Conservation (phyloP, 257 asterid species). For the Nicotiana sylvestris region DNA sequence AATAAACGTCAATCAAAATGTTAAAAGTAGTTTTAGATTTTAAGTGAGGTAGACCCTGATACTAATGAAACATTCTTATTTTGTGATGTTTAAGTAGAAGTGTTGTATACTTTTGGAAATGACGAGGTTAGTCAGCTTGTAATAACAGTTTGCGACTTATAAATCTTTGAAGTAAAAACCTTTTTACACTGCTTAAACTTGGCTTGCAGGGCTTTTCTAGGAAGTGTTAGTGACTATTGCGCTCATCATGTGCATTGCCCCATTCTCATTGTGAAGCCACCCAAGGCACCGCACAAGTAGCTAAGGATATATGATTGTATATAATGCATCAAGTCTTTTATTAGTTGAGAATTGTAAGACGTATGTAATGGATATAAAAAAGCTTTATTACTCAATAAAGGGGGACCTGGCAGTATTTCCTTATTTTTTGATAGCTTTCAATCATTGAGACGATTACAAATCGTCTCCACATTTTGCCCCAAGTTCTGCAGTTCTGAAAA, state of each 20-base stretch:
- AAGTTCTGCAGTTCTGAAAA: too few species aligned
- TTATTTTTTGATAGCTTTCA: too few species aligned
- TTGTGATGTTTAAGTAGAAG: neutral
- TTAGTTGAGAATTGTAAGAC: too few species aligned
- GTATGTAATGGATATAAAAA: too few species aligned
- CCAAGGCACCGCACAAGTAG: slow-evolving; percentile 10
- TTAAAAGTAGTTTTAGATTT: neutral
- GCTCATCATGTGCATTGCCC: slow-evolving; percentile 42
- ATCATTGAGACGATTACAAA: too few species aligned
- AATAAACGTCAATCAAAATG: neutral
- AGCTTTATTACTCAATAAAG: too few species aligned
- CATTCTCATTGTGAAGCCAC: slow-evolving; percentile 43
- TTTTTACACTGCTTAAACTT: neutral
- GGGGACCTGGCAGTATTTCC: too few species aligned
- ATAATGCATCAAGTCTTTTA: neutral
- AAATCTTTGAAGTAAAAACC: neutral
- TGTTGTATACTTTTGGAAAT: neutral
- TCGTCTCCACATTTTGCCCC: too few species aligned
- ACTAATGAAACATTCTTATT: neutral
- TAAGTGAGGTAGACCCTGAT: neutral
- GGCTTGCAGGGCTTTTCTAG: slow-evolving; percentile 42
- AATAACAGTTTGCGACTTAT: neutral
- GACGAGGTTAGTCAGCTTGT: neutral
- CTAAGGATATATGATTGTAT: neutral
- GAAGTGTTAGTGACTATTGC: slow-evolving; percentile 38